These are phyloP conservation scores for Emmonsia crescens DNA, from an alignment of 2,329 filamentous ascomycete species.

Conservation along the genomic window DNA sequence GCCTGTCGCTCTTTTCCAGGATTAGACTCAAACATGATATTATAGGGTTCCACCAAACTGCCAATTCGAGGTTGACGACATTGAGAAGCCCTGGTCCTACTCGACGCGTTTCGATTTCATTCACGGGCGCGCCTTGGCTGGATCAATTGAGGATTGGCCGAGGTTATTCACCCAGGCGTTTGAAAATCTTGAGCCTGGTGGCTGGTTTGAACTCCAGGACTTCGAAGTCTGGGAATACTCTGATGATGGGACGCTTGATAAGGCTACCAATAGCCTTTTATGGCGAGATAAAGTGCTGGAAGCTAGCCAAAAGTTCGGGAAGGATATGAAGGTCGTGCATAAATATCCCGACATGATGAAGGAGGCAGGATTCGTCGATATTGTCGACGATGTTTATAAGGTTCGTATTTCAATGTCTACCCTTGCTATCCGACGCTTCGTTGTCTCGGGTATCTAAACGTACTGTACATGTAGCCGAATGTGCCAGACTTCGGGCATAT, in stretches of 20 bases:
- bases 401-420: background rate
- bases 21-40: background rate
- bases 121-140: constrained; percentile 16
- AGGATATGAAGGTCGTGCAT: constrained; percentile 16
- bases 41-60: constrained; percentile 20
- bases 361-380: constrained; percentile 24
- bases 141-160: constrained; percentile 14
- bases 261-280: background rate
- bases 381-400: constrained; percentile 20
- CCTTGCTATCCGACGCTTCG: background rate
- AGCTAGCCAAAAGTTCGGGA: constrained; percentile 18
- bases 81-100: constrained; percentile 21
- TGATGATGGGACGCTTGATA: constrained; percentile 22
- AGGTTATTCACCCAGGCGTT: constrained; percentile 20
- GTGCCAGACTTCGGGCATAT: background rate
- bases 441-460: too few species aligned
- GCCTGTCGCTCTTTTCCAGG: background rate
- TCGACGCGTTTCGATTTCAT: constrained; percentile 22
- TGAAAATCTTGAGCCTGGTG: constrained; percentile 23
- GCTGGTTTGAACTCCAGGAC: constrained; percentile 27
- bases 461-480: too few species aligned
- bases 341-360: constrained; percentile 18
- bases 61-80: constrained; percentile 23
- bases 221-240: constrained; percentile 20
- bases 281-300: constrained; percentile 17